Evolutionary conservation across 1,284 basidiomycete species (phyloP), one percentile per base, ranked within the genome.

Genomic region (Sporisorium iseilematis-ciliati): DNA sequence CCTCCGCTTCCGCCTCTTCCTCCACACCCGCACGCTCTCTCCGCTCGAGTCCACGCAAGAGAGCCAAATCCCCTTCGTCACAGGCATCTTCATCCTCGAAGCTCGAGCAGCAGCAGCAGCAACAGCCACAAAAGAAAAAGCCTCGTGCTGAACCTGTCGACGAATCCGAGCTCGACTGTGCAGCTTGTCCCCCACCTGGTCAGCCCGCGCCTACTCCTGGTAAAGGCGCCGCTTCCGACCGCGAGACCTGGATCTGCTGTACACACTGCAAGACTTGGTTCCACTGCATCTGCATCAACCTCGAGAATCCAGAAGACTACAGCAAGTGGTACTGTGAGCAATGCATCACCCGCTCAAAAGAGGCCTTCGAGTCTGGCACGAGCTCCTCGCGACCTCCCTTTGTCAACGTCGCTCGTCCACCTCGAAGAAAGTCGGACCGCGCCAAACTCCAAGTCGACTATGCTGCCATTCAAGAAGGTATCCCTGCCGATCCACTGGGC

Each of bases 391-490:
- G 49, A 2, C 57, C 54, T 40, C 56, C 64, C 3, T 51, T 70
- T 8, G 62, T 45, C 53, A 75, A 77, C 31, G 65, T 75, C 18
- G 40, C 58, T 41, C 68, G 77, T 0, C 66, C 70, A 18, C 72
- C 72, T 7, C 61, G 60, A 1, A 65, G 80, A 29, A 77, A 71
- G 46, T 77, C 73, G 3, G 49, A 53, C 12, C 66, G 80, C 12
- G 73, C 59, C 20, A 77, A 59, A 45, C 52, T 69, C 3, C 38
- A 69, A 49, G 75, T 79, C 7, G 77, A 82, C 61, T 82, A 82
- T 67, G 78, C 75, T 7, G 77, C 78, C 7, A 76, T 82, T n/a
- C 69, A 82, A 31, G 74, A 79, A 12, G 80, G 78, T 6, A 72
- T 77, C 14, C 79, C 80, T 18, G 69, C 77, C 7, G 79, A 79